Evolutionary conservation across 352 stramenopile genomes (phyloP).

Genomic region (Phytopythium delawarense): DNA sequence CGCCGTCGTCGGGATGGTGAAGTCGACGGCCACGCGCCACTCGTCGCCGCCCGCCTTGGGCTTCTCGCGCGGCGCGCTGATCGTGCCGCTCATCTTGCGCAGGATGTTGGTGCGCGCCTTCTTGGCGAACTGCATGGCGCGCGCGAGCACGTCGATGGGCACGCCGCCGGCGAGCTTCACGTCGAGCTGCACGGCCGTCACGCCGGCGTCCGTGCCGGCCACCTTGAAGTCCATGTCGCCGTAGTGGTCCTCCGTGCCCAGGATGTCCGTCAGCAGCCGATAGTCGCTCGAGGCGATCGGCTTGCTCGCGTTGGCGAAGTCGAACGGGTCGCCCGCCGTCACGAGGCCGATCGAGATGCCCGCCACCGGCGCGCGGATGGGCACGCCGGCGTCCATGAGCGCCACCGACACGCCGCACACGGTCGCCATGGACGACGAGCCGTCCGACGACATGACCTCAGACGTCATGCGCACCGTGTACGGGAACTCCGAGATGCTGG

Average conservation of each 20-base stretch:
- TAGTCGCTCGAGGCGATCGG: slow-evolving; percentile 63
- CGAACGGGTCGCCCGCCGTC: slow-evolving; percentile 64
- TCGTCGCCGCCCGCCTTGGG: slow-evolving; percentile 48
- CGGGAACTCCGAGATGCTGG: slow-evolving; percentile 90
- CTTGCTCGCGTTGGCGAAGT: slow-evolving; percentile 35
- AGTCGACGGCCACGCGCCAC: slow-evolving; percentile 55
- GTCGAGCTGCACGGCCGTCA: slow-evolving; percentile 96
- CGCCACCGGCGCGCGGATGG: slow-evolving; percentile 90
- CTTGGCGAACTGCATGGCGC: slow-evolving; percentile 85
- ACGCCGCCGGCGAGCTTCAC: slow-evolving; percentile 92
- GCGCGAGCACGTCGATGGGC: slow-evolving; percentile 74
- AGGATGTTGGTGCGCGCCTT: slow-evolving; percentile 79
- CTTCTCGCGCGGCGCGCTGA: slow-evolving; percentile 47
- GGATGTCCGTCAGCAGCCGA: slow-evolving; percentile 95
- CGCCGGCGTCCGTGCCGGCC: slow-evolving; percentile 82
- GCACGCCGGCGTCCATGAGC: slow-evolving; percentile 97
- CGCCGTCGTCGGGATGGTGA: slow-evolving; percentile 40
- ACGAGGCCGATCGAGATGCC: slow-evolving; percentile 95
- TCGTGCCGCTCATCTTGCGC: slow-evolving; percentile 74
- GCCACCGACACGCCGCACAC: slow-evolving; percentile 96
- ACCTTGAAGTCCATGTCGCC: slow-evolving; percentile 99
- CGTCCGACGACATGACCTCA: slow-evolving; percentile 94
- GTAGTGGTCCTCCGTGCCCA: slow-evolving; percentile 96
- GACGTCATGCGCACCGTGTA: slow-evolving; percentile 96
- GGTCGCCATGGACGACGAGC: slow-evolving; percentile 95